A percentile compares a stretch with the other conserved stretches of the same genome.
phyloP scores from a whole-genome alignment of 2,329 filamentous ascomycete species.

The Aspergillus sojae region DNA sequence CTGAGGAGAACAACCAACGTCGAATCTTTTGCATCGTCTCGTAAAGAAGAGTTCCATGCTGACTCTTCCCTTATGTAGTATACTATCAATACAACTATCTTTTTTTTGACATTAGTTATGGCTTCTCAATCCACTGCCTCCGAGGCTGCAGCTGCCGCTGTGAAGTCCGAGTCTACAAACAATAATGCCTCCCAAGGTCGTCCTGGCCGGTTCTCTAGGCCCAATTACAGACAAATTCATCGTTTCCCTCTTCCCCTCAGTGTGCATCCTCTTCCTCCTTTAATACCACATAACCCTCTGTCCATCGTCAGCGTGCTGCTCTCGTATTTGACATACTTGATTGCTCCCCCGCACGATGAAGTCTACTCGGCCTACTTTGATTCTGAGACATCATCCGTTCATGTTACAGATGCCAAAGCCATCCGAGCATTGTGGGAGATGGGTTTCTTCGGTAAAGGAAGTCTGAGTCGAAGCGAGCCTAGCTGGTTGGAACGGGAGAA shows the following conservation, averaged over 20 bases:
- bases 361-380: constrained; percentile 78
- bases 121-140: constrained; percentile 28
- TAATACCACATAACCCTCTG: constrained; percentile 90
- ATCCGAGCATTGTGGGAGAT: constrained; percentile 89
- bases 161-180: constrained; percentile 19
- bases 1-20: constrained; percentile 62
- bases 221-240: constrained; percentile 76
- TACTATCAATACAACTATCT: constrained; percentile 22
- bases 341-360: constrained; percentile 63
- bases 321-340: constrained; percentile 72
- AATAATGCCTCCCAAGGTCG: constrained; percentile 26
- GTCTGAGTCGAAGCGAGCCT: constrained; percentile 88
- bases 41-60: constrained; percentile 26
- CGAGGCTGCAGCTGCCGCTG: constrained; percentile 12
- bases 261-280: constrained; percentile 79
- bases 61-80: constrained; percentile 27
- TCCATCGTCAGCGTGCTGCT: constrained; percentile 81
- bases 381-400: constrained; percentile 76
- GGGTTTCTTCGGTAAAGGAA: constrained; percentile 96
- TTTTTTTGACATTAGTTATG: constrained; percentile 20
- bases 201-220: constrained; percentile 37
- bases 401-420: constrained; percentile 75
- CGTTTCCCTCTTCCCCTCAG: constrained; percentile 76
- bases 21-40: constrained; percentile 12
- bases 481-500: constrained; percentile 87